phyloP scores from a whole-genome alignment of 1,139 yeast genomes.

The Blastobotrys capitulatus region DNA sequence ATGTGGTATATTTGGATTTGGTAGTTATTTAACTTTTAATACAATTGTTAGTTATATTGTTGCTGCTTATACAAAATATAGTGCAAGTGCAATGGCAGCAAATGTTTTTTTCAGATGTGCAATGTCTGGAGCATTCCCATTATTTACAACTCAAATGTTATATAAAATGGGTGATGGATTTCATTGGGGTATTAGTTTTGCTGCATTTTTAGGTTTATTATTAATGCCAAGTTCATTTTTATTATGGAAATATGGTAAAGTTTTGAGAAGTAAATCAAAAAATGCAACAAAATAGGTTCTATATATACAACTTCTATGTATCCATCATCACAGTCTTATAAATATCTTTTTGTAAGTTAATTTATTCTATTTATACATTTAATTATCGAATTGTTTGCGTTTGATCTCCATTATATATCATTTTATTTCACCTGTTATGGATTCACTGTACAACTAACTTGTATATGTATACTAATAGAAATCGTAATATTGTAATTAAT shows the following conservation, averaged over 20 bases:
- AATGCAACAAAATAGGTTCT: constrained; percentile 9
- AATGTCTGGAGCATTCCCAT: constrained; percentile 71
- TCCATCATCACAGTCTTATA: too few species aligned
- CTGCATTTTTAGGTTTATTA: constrained; percentile 2
- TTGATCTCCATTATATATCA: too few species aligned
- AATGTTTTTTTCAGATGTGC: constrained; percentile 64
- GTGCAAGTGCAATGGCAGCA: constrained; percentile 81
- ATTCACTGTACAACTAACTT: too few species aligned
- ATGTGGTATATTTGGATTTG: constrained; percentile 55
- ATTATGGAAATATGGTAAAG: constrained; percentile 16
- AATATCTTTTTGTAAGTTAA: too few species aligned
- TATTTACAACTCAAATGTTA: constrained; percentile 59
- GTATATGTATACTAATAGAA: too few species aligned
- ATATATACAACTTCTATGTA: too few species aligned
- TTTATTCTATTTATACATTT: too few species aligned
- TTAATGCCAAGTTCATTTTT: constrained; percentile 8
- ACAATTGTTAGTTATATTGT: constrained; percentile 56
- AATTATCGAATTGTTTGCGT: too few species aligned
- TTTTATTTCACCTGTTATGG: too few species aligned
- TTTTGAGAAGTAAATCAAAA: constrained; percentile 16
- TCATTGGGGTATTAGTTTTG: constrained; percentile 22
- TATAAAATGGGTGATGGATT: constrained; percentile 42
- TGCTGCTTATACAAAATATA: constrained; percentile 54
- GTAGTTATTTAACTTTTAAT: constrained; percentile 54
- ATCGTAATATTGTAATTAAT: too few species aligned